Base-by-base conservation (phyloP, 805 yeast genomes). In the Teunomyces kruisii region DNA sequence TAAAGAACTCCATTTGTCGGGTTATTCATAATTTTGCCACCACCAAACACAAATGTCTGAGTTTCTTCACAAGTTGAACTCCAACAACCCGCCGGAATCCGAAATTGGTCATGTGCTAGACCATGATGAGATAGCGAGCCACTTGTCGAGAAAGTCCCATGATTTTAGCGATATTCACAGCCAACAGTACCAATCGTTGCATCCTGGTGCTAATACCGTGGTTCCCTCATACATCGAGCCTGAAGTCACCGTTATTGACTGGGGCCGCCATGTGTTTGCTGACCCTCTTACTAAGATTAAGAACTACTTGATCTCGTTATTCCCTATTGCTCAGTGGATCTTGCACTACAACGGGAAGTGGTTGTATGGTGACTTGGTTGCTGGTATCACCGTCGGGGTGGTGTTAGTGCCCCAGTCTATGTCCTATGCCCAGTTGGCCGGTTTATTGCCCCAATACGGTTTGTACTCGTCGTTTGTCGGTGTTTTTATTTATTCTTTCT, bases 371-470 rank as follows among this genome's bases (percentile, higher is more conserved):
- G 97, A 91, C 65, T 64, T 91, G 50, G 83, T 90, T 45, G 96
- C 97, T 2, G 97, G 97, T 62, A 76, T 91, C 48, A 88, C 97
- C 1, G 96, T 91, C 15, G 97, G 97, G 37, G 82, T 87, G 49
- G 97, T 91, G 14, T 76, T 90, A 53, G 96, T 91, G 26, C 97
- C 97, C 3, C 97, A 91, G 66, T 83, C 94, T 3, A 91, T 91
- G 97, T 90, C 97, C 0, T 91, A 91, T 61, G 97, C 97, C 7
- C 82, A 79, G 59, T 70, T 91, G 50, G 97, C 97, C 5, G 83
- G 86, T 4, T 75, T 91, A 49, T 74, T 82, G 4, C 81, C 96
- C 5, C 85, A 90, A 63, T 91, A 83, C 56, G 97, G 97, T 40
- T 77, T 91, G 39, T 91, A 91, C 67, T 88, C 97, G 10, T 87